Conservation (phyloP, 2,329 filamentous ascomycete genomes). For the Xylaria sp. region DNA sequence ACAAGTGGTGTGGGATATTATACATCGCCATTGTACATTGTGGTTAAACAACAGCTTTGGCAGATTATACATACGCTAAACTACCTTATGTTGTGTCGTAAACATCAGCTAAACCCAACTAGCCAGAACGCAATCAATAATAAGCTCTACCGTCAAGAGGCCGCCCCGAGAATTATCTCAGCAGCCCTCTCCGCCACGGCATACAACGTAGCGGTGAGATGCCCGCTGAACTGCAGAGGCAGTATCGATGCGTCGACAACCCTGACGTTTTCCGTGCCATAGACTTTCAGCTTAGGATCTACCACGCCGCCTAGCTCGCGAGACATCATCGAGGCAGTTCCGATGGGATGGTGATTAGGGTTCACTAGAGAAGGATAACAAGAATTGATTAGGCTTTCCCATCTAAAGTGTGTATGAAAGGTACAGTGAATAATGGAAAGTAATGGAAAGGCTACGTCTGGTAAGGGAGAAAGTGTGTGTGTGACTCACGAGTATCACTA, state of each 20-base stretch:
- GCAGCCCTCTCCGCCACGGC: slow-evolving; percentile 62
- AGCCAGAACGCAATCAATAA: not conserved
- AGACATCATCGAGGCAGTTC: slow-evolving; percentile 64
- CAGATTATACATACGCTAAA: not conserved
- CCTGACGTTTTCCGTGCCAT: slow-evolving; percentile 61
- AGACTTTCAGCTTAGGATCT: slow-evolving; percentile 59
- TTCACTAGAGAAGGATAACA: slow-evolving; percentile 35
- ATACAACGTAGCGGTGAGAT: slow-evolving; percentile 64
- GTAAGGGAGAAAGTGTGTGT: not conserved
- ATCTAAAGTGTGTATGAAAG: not conserved
- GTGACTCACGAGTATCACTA: slow-evolving; percentile 27
- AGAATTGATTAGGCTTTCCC: slow-evolving; percentile 5
- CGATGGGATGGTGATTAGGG: slow-evolving; percentile 58
- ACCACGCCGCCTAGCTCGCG: slow-evolving; percentile 62
- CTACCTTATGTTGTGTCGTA: not conserved
- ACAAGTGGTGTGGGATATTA: not conserved
- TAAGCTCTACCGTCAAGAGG: slow-evolving; percentile 13
- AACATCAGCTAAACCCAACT: not conserved
- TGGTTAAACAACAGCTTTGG: not conserved
- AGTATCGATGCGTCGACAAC: slow-evolving; percentile 63
- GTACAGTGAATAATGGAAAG: not conserved
- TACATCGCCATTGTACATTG: not conserved
- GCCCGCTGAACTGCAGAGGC: slow-evolving; percentile 60
- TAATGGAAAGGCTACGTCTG: not conserved
- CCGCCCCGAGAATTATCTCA: slow-evolving; percentile 45